Conservation (phyloP, 305 asterid species). For the Rubia balearica region DNA sequence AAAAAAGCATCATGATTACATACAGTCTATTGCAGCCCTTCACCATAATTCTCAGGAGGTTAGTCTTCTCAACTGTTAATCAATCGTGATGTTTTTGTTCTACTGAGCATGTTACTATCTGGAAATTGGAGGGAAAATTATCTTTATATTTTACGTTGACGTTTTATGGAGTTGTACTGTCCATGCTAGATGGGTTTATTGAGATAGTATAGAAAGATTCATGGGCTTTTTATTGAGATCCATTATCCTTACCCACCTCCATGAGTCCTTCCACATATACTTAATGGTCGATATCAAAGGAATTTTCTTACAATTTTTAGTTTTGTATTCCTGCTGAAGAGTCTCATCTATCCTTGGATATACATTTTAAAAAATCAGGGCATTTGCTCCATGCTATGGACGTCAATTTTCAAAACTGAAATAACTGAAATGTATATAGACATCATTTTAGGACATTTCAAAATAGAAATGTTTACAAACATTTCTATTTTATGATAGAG, state of each 20-base stretch:
- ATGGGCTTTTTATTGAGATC: background rate
- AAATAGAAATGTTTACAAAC: too few species aligned
- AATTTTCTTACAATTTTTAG: background rate
- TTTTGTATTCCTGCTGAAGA: background rate
- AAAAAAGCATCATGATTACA: conserved; percentile 33
- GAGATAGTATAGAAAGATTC: background rate
- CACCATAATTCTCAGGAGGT: conserved; percentile 15
- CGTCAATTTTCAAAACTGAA: too few species aligned
- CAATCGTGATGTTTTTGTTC: background rate
- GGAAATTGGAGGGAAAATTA: background rate
- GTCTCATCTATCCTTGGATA: background rate
- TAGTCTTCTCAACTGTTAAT: conserved; percentile 14
- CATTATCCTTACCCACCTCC: background rate
- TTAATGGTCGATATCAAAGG: background rate
- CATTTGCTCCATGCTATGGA: background rate
- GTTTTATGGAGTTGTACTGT: background rate
- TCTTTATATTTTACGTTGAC: background rate
- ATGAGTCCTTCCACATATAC: background rate
- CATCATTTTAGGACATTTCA: too few species aligned
- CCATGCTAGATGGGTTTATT: background rate
- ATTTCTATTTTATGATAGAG: too few species aligned
- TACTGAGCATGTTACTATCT: background rate
- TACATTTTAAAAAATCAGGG: background rate
- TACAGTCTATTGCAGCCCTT: conserved; percentile 6
- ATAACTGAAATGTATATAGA: background rate